phyloP scores from a whole-genome alignment of 768 basidiomycete species.

The Mrakia gelida region DNA sequence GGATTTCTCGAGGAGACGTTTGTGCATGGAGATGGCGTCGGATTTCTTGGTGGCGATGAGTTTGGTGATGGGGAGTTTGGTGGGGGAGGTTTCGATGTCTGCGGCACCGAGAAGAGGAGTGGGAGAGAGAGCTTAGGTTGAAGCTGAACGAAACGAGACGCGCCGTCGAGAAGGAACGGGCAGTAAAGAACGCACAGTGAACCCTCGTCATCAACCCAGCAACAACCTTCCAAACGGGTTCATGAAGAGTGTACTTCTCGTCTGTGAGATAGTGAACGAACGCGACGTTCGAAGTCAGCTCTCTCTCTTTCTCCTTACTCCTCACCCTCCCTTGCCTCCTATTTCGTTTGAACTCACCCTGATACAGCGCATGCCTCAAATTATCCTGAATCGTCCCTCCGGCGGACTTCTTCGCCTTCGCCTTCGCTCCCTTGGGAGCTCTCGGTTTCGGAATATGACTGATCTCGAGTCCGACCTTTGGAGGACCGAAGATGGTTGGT shows the following conservation, averaged over 20 bases:
- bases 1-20: conserved; percentile 23
- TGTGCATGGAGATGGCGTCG: conserved; percentile 31
- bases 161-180: no score
- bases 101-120: neutral
- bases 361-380: conserved; percentile 25
- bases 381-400: conserved; percentile 26
- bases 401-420: neutral
- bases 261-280: conserved; percentile 4
- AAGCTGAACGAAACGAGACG: neutral
- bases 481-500: neutral
- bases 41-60: conserved; percentile 29
- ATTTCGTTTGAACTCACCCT: conserved; percentile 14
- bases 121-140: no score
- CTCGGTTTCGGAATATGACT: neutral
- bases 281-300: neutral
- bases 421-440: neutral
- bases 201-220: conserved; percentile 30
- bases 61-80: conserved; percentile 33
- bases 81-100: conserved; percentile 29
- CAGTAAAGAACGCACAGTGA: conserved; percentile 24
- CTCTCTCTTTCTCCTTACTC: neutral
- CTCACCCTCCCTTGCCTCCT: no score
- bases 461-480: neutral
- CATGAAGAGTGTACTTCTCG: conserved; percentile 32
- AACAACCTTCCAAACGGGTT: conserved; percentile 32